Conservation (phyloP, 169 alveolate genomes). For the Eimeria zaria region DNA sequence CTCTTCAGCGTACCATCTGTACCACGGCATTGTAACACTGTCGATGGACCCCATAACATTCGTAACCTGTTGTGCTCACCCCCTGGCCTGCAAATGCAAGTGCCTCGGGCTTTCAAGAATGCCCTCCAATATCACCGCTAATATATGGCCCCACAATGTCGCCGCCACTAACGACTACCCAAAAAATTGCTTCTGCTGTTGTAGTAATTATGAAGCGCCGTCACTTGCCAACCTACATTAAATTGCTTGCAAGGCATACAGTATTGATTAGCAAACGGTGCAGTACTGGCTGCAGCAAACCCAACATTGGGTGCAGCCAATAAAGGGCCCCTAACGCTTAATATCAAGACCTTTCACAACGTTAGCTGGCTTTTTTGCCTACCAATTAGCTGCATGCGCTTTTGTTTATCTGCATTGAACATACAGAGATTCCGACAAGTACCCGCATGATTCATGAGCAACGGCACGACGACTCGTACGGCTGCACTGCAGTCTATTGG, state of each 20-base stretch:
- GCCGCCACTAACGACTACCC: background rate
- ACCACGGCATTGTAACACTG: background rate
- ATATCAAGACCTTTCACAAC: background rate
- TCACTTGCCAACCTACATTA: background rate
- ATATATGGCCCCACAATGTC: background rate
- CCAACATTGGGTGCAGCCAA: background rate
- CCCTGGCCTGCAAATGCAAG: background rate
- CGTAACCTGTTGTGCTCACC: background rate
- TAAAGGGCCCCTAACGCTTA: background rate
- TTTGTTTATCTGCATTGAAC: too few relatives aligned
- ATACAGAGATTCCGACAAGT: background rate
- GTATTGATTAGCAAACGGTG: background rate
- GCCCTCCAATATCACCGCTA: background rate
- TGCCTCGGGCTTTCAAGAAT: background rate
- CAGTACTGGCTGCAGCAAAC: background rate
- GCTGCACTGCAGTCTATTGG: background rate
- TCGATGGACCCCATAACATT: background rate
- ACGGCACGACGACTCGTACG: background rate
- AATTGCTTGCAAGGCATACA: background rate
- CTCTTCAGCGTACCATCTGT: background rate
- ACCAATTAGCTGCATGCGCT: background rate
- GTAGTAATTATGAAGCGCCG: background rate
- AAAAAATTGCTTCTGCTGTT: background rate
- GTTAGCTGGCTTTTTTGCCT: background rate
- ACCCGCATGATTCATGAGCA: background rate